Conservation (phyloP, 2,329 filamentous ascomycete genomes). For the Neopestalotiopsis sp. region DNA sequence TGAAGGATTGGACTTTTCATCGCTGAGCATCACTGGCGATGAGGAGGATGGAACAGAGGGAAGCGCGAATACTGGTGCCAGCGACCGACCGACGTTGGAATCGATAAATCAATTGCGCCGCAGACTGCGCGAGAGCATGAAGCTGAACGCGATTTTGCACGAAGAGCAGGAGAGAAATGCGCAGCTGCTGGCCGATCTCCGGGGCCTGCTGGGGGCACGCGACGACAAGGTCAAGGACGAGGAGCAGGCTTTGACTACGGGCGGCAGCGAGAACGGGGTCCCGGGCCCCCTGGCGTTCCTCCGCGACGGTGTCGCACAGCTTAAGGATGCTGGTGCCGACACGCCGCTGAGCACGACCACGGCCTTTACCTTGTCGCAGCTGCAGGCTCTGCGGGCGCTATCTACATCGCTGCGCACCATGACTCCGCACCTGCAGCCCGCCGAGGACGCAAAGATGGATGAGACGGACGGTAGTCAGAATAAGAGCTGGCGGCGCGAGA, state of each 20-base stretch:
- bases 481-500: conserved; percentile 70
- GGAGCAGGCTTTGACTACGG: conserved; percentile 24
- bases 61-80: conserved; percentile 24
- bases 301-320: conserved; percentile 53
- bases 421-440: conserved; percentile 62
- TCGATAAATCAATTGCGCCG: conserved; percentile 74
- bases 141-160: conserved; percentile 65
- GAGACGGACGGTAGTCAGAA: conserved; percentile 33
- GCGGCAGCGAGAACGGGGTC: neutral
- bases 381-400: conserved; percentile 77
- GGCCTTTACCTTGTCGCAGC: conserved; percentile 80
- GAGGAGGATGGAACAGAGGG: conserved; percentile 29
- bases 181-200: conserved; percentile 33
- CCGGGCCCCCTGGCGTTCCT: conserved; percentile 61
- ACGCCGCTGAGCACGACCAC: conserved; percentile 72
- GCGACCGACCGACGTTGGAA: conserved; percentile 64
- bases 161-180: conserved; percentile 54
- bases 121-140: conserved; percentile 62
- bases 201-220: conserved; percentile 35
- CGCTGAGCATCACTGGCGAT: conserved; percentile 19
- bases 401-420: conserved; percentile 66
- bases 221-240: conserved; percentile 34
- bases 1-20: conserved; percentile 64
- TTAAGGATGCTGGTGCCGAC: conserved; percentile 56
- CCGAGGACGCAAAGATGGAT: conserved; percentile 37